These are phyloP conservation scores for Syzygium grande DNA, from an alignment of 345 rosid genomes.

Conservation along the genomic window DNA sequence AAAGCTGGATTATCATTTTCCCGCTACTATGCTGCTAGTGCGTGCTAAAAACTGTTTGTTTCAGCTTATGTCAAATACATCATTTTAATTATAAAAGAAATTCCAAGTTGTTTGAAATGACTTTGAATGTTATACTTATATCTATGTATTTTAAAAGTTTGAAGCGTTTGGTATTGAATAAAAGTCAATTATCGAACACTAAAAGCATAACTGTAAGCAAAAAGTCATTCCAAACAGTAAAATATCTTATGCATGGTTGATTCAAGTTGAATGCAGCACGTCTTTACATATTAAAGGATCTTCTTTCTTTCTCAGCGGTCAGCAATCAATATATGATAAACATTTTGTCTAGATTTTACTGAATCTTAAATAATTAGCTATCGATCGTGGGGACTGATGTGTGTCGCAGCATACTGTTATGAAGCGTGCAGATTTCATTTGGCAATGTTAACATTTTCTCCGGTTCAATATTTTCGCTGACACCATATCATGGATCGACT, in stretches of 20 bases:
- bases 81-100: background rate
- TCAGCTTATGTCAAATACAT: background rate
- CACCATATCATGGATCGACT: background rate
- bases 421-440: background rate
- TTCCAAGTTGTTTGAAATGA: background rate
- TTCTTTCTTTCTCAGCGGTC: background rate
- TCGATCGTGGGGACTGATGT: background rate
- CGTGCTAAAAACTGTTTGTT: background rate
- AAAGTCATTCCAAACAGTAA: background rate
- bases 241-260: background rate
- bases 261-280: background rate
- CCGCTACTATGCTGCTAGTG: background rate
- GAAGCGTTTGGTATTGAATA: background rate
- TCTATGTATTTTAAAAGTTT: too few relatives aligned
- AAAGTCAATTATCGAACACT: background rate
- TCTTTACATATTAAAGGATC: background rate
- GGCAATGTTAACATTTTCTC: background rate
- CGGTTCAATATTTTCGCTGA: rapidly evolving
- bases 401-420: background rate
- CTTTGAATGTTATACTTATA: background rate
- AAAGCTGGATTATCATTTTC: background rate
- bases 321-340: background rate
- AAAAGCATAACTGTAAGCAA: background rate
- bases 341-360: background rate
- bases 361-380: background rate